Conservation (phyloP, 1,284 basidiomycete species). For the Melanopsichium pennsylvanicum region DNA sequence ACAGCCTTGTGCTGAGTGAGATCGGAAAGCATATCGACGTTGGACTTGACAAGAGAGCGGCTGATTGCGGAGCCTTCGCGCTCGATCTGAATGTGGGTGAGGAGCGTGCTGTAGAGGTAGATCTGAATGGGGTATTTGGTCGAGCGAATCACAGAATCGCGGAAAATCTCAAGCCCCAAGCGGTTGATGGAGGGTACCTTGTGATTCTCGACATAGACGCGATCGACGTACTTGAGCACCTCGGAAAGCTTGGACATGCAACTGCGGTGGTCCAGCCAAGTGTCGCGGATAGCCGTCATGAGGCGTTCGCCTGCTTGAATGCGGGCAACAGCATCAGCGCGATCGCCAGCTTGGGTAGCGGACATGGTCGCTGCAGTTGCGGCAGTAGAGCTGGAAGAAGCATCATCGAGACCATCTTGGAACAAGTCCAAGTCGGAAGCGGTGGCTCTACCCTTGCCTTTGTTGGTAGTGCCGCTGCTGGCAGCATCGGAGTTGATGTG, state of each 20-base stretch:
- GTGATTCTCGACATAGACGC: conserved; percentile 58
- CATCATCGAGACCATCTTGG: not conserved
- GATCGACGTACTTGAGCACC: conserved; percentile 88
- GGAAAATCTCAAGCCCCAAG: conserved; percentile 83
- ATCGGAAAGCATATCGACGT: conserved; percentile 83
- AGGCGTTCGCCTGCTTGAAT: conserved; percentile 79
- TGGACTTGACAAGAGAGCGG: conserved; percentile 84
- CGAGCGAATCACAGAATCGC: conserved; percentile 78
- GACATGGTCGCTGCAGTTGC: conserved; percentile 40
- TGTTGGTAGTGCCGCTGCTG: conserved; percentile 7
- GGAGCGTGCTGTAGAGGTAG: conserved; percentile 81
- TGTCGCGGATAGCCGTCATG: conserved; percentile 80
- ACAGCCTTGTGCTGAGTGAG: conserved; percentile 69
- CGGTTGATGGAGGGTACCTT: conserved; percentile 75
- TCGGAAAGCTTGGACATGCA: conserved; percentile 90
- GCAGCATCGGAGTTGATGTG: conserved; percentile 17
- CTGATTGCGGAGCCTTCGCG: conserved; percentile 90
- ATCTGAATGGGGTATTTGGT: conserved; percentile 76
- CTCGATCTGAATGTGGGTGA: conserved; percentile 88
- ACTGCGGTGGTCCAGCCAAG: conserved; percentile 93
- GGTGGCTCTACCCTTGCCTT: conserved; percentile 51
- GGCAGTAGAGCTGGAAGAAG: conserved; percentile 7
- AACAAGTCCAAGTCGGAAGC: conserved; percentile 13
- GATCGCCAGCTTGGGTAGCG: conserved; percentile 43
- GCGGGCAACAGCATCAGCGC: conserved; percentile 56